A percentile compares a stretch with the other conserved stretches of the same genome.
phyloP scores from a whole-genome alignment of 306 rosid genomes.

The Sicyos edulis region DNA sequence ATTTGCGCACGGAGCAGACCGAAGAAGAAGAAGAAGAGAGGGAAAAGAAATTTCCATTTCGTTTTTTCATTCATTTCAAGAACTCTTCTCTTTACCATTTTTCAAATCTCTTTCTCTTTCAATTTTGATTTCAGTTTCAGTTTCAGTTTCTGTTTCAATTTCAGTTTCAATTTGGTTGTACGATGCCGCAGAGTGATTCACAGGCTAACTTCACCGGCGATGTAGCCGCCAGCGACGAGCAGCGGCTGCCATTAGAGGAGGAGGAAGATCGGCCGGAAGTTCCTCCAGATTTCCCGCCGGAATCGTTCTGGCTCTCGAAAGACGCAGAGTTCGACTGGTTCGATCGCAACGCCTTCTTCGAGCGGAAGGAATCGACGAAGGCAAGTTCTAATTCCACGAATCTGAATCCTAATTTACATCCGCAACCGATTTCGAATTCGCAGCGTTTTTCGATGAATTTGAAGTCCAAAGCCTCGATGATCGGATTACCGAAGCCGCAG shows the following conservation, averaged over 20 bases:
- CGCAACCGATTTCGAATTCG: slow-evolving; percentile 42
- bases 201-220: slow-evolving; percentile 32
- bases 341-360: slow-evolving; percentile 73
- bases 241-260: slow-evolving; percentile 17
- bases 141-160: not conserved
- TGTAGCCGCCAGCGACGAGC: slow-evolving; percentile 24
- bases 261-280: slow-evolving; percentile 30
- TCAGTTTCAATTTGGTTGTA: not conserved
- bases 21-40: not conserved
- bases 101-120: not conserved
- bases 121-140: not conserved
- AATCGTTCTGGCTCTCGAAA: slow-evolving; percentile 78
- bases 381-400: slow-evolving; percentile 46
- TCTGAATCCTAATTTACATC: slow-evolving; percentile 37
- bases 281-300: slow-evolving; percentile 64
- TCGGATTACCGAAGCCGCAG: slow-evolving; percentile 86
- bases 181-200: slow-evolving; percentile 7
- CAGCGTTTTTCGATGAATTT: slow-evolving; percentile 66
- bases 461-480: slow-evolving; percentile 58
- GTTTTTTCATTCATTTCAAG: not conserved
- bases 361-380: slow-evolving; percentile 66
- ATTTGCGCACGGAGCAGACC: slow-evolving; percentile 19
- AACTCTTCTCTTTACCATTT: not conserved
- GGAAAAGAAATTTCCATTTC: not conserved
- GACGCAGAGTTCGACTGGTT: slow-evolving; percentile 87